Conservation (phyloP, 345 rosid genomes). For the Citrus unshiu region DNA sequence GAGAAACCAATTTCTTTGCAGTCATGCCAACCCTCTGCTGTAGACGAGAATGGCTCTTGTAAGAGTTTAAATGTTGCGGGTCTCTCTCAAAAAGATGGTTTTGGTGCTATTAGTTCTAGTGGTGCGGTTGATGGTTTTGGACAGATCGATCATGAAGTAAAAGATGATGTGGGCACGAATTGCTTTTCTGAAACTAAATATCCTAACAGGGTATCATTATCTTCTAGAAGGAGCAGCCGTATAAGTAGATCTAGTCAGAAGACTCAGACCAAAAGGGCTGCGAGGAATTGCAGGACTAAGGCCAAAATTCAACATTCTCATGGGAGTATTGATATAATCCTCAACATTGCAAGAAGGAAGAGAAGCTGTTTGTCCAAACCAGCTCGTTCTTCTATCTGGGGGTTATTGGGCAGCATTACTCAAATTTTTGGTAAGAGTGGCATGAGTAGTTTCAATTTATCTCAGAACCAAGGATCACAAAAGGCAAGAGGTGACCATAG, state of each 20-base stretch:
- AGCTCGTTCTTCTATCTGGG: slow-evolving; percentile 76
- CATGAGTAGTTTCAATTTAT: slow-evolving; percentile 35
- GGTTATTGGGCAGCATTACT: slow-evolving; percentile 44
- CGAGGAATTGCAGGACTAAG: slow-evolving; percentile 35
- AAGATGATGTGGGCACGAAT: slow-evolving; percentile 32
- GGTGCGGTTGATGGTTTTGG: slow-evolving; percentile 26
- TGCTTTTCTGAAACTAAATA: slow-evolving; percentile 37
- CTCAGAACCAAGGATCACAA: slow-evolving; percentile 27
- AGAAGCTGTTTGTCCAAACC: slow-evolving; percentile 66
- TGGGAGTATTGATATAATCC: slow-evolving; percentile 30
- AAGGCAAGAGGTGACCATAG: slow-evolving; percentile 35
- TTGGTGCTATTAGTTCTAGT: slow-evolving; percentile 24
- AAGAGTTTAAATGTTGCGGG: slow-evolving; percentile 21
- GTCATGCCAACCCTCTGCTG: slow-evolving; percentile 16
- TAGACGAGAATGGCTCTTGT: slow-evolving; percentile 28
- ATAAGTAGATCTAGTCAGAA: slow-evolving; percentile 38
- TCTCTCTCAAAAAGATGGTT: slow-evolving; percentile 23
- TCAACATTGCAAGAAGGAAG: slow-evolving; percentile 53
- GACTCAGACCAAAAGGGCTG: slow-evolving; percentile 38
- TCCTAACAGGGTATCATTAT: slow-evolving; percentile 27
- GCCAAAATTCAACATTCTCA: slow-evolving; percentile 30
- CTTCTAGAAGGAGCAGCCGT: slow-evolving; percentile 42
- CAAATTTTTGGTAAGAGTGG: slow-evolving; percentile 37
- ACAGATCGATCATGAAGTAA: slow-evolving; percentile 30
- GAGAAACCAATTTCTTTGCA: slow-evolving; percentile 12